Evolutionary conservation across 352 stramenopile genomes (phyloP).

Genomic region (Lagenidium giganteum): DNA sequence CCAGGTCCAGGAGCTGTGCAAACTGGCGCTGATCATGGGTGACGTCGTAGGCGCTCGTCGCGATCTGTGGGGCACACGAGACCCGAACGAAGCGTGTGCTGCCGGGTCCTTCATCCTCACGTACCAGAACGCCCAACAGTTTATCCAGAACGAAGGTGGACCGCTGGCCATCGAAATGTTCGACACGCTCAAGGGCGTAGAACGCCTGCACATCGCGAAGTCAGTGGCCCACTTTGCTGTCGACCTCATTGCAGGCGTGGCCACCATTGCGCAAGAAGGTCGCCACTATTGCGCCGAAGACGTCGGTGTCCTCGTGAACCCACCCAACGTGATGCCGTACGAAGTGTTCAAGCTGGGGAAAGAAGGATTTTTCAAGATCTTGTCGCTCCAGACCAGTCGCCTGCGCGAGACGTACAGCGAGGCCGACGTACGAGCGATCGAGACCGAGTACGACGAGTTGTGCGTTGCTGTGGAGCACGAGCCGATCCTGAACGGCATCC

Average conservation of each 20-base stretch:
- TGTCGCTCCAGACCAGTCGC: conserved; percentile 29
- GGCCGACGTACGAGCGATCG: conserved; percentile 36
- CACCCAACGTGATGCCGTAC: conserved; percentile 38
- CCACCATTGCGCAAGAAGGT: conserved; percentile 36
- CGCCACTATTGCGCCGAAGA: conserved; percentile 40
- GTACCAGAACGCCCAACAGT: conserved; percentile 48
- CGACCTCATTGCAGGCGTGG: conserved; percentile 32
- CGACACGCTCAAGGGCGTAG: conserved; percentile 34
- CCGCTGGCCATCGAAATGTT: conserved; percentile 52
- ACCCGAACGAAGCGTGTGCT: conserved; percentile 24
- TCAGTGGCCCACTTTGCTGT: conserved; percentile 42
- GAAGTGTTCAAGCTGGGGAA: conserved; percentile 50
- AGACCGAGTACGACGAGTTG: conserved; percentile 47
- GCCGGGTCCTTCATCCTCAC: conserved; percentile 45
- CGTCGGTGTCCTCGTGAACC: conserved; percentile 30
- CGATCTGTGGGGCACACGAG: conserved; percentile 32
- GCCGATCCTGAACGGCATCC: conserved; percentile 36
- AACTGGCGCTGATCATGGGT: conserved; percentile 44
- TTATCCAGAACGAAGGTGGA: conserved; percentile 56
- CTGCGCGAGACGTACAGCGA: conserved; percentile 38
- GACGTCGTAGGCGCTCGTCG: conserved; percentile 39
- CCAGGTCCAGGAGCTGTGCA: conserved; percentile 47
- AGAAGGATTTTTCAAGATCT: conserved; percentile 35
- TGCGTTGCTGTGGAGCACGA: conserved; percentile 33
- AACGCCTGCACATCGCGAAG: conserved; percentile 41